A percentile compares a stretch with the other conserved stretches of the same genome.
Conservation (phyloP, 331 rosid species). For the Acacia concinna region DNA sequence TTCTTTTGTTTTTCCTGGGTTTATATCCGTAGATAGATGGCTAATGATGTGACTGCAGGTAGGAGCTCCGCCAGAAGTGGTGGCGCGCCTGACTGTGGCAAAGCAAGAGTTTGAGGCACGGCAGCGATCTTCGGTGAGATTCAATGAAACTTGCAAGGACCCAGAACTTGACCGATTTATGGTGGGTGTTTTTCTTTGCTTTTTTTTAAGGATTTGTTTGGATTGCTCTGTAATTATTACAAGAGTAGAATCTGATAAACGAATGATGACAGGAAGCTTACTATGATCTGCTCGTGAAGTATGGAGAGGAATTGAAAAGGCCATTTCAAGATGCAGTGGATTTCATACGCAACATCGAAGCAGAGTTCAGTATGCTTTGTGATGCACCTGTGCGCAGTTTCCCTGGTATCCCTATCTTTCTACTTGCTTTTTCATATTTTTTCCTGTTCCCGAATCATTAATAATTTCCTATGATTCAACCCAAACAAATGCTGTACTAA, state of each 20-base stretch:
- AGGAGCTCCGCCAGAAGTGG: slow-evolving; percentile 93
- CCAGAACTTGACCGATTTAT: slow-evolving; percentile 98
- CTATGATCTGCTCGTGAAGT: slow-evolving; percentile 92
- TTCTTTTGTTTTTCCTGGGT: neutral
- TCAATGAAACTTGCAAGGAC: slow-evolving; percentile 69
- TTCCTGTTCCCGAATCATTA: neutral
- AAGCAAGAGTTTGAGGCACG: slow-evolving; percentile 79
- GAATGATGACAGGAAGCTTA: slow-evolving; percentile 73
- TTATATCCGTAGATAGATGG: neutral
- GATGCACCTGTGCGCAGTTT: slow-evolving; percentile 70
- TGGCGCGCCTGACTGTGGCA: slow-evolving; percentile 70
- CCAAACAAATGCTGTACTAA: neutral
- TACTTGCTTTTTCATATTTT: neutral
- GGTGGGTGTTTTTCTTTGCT: slow-evolving; percentile 9
- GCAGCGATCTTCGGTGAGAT: slow-evolving; percentile 62
- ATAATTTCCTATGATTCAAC: neutral
- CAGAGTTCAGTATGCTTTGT: slow-evolving; percentile 76
- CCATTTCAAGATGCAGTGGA: slow-evolving; percentile 98
- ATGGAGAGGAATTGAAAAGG: slow-evolving; percentile 83
- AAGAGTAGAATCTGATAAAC: neutral
- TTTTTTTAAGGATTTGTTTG: neutral
- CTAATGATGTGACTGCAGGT: slow-evolving; percentile 42
- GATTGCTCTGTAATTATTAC: neutral
- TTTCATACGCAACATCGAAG: slow-evolving; percentile 81
- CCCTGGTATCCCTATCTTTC: slow-evolving; percentile 46